Base-by-base conservation (phyloP, 805 yeast species). In the Cyberlindnera bimundalis region DNA sequence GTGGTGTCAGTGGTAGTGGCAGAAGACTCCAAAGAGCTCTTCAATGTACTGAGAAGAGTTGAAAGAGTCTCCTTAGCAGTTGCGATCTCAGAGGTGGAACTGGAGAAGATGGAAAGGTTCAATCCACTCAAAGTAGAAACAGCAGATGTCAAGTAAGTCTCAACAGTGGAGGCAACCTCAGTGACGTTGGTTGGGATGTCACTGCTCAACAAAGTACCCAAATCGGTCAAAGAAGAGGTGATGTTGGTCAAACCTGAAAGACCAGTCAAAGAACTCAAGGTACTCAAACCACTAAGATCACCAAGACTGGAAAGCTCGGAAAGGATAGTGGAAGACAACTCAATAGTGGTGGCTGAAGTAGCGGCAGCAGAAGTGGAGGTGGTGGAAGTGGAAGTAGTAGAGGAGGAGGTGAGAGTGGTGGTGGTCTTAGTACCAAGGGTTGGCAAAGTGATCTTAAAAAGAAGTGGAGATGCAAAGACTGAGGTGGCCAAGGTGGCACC, bases 221-320 rank as follows among this genome's bases (percentile, higher is more conserved):
- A 29, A 6, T 35, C 33, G 14, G 33, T 29, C 33, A 37, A 29
- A 18, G 35, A 14, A 14, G 29, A 4, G 20, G 40, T 30, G 31
- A 37, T 9, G 31, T 37, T 37, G 31, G 15, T 5, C 31, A 31
- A 20, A 14, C 40, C 40, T 6, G 12, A 23, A 12, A 37, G 16
- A 13, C 40, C 35, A 4, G 40, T 17, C 14, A 29, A 12, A 10
- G 34, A 23, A 16, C 27, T 17, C 12, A 36, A 10, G 12, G 17
- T 8, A 9, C 23, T 16, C 27, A 36, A 19, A 7, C 24, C 19
- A 17, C 27, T 11, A 19, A 29, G 29, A 11, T 15, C 28, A 16
- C 24, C 16, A 9, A 29, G 17, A 19, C 24, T 34, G 20, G 13
- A 7, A 26, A 17, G n/a, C 23, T 11, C 25, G 16, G 31, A 11